Conservation (phyloP, 257 asterid species). For the Mitragyna speciosa region DNA sequence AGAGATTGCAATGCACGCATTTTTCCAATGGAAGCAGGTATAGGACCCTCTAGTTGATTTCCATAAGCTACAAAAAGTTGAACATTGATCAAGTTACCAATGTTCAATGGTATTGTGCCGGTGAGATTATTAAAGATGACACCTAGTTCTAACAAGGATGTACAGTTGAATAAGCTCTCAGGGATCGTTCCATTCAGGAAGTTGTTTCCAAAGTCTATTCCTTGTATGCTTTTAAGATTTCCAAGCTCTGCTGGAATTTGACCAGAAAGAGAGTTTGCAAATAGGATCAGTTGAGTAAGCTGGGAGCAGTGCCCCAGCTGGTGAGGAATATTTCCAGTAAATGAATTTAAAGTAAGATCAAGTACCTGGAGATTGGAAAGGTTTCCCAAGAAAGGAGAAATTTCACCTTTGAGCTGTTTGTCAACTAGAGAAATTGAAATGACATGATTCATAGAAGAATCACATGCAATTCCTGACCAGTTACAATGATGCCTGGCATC, state of each 20-base stretch:
- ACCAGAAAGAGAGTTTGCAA: slow-evolving; percentile 55
- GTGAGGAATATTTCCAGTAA: slow-evolving; percentile 57
- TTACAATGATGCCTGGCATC: slow-evolving; percentile 56
- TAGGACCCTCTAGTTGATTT: slow-evolving; percentile 52
- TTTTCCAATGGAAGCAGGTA: slow-evolving; percentile 63
- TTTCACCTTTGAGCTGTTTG: slow-evolving; percentile 46
- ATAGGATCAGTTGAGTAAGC: slow-evolving; percentile 48
- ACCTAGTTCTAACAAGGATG: slow-evolving; percentile 43
- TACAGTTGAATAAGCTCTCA: slow-evolving; percentile 55
- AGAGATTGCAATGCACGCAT: slow-evolving; percentile 43
- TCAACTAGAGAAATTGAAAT: slow-evolving; percentile 53
- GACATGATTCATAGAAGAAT: slow-evolving; percentile 34
- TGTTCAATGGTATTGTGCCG: slow-evolving; percentile 50
- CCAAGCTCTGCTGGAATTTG: slow-evolving; percentile 63
- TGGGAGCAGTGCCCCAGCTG: slow-evolving; percentile 30
- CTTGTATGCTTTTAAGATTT: slow-evolving; percentile 37
- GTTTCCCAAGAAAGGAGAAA: slow-evolving; percentile 64
- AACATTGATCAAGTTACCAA: slow-evolving; percentile 57
- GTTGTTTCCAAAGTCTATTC: slow-evolving; percentile 61
- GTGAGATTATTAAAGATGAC: slow-evolving; percentile 59
- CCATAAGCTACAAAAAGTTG: slow-evolving; percentile 48
- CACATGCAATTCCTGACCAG: slow-evolving; percentile 72
- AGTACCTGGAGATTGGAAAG: slow-evolving; percentile 72
- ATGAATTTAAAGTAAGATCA: slow-evolving; percentile 65
- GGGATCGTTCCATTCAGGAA: slow-evolving; percentile 62